phyloP scores from a whole-genome alignment of 768 basidiomycete genomes.

The Rhodotorula sphaerocarpa region DNA sequence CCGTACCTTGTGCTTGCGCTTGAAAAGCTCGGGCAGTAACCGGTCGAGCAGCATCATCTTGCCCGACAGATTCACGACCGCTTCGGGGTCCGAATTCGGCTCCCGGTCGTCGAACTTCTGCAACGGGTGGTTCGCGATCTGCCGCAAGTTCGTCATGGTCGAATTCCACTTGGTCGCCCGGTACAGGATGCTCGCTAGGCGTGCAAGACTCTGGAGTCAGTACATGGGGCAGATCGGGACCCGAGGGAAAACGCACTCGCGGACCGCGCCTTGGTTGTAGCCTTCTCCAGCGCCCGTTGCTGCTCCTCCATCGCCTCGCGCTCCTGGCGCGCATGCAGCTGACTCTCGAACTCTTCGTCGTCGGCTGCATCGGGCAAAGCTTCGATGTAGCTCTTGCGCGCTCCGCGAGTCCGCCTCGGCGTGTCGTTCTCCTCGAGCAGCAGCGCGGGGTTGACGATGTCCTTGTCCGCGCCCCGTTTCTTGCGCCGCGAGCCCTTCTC shows the following conservation, averaged over 20 bases:
- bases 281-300: not conserved
- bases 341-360: conserved; percentile 34
- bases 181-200: not conserved
- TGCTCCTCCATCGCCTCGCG: conserved; percentile 35
- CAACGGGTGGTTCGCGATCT: conserved; percentile 56
- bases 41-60: conserved; percentile 97
- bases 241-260: not conserved
- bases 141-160: conserved; percentile 53
- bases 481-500: conserved; percentile 1
- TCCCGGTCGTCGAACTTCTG: conserved; percentile 69
- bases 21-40: conserved; percentile 71
- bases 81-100: conserved; percentile 70
- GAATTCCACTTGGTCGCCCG: conserved; percentile 11
- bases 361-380: conserved; percentile 11
- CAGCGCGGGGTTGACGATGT: not conserved
- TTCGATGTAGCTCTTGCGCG: conserved; percentile 7
- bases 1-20: conserved; percentile 58
- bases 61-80: conserved; percentile 76
- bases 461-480: not conserved
- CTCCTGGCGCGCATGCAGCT: conserved; percentile 40
- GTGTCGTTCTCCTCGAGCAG: not conserved
- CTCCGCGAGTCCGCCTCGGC: not conserved
- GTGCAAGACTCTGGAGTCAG: not conserved
- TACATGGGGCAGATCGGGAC: not conserved
- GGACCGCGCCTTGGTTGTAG: not conserved